phyloP scores from a whole-genome alignment of 257 asterid genomes.

The Anisodus acutangulus region DNA sequence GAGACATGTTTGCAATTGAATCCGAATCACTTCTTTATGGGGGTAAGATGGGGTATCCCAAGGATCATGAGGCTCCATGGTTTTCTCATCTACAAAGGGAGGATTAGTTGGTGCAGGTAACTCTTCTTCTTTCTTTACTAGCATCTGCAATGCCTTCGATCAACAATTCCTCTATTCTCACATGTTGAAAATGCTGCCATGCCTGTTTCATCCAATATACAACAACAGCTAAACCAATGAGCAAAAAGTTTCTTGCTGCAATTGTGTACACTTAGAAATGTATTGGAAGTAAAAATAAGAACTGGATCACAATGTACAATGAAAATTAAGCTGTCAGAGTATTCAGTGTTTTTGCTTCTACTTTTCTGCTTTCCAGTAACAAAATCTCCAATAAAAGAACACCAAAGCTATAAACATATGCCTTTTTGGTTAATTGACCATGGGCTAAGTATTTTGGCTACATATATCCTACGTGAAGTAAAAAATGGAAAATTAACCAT shows the following conservation, averaged over 20 bases:
- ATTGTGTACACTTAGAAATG: background rate
- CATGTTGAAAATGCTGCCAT: constrained; percentile 70
- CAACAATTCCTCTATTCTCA: constrained; percentile 56
- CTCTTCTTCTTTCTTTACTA: constrained; percentile 56
- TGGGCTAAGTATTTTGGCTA: constrained; percentile 42
- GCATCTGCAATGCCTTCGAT: constrained; percentile 65
- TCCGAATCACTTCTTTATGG: constrained; percentile 30
- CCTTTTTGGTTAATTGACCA: constrained; percentile 42
- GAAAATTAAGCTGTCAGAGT: constrained; percentile 55
- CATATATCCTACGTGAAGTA: constrained; percentile 41
- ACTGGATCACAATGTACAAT: constrained; percentile 46
- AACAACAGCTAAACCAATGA: background rate
- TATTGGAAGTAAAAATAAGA: background rate
- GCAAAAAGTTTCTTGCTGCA: background rate
- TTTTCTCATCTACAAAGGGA: constrained; percentile 67
- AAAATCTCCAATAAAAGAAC: constrained; percentile 65
- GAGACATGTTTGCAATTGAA: constrained; percentile 65
- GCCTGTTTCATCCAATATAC: constrained; percentile 42
- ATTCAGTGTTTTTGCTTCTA: constrained; percentile 60
- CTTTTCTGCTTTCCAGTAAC: constrained; percentile 67
- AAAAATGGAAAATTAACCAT: constrained; percentile 12
- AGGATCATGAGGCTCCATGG: constrained; percentile 55
- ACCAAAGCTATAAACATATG: constrained; percentile 64
- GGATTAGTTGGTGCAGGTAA: constrained; percentile 74
- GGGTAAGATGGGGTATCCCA: constrained; percentile 30